Evolutionary conservation across 2,329 filamentous ascomycete species (phyloP).

Genomic region (Scolecobasidium constrictum): DNA sequence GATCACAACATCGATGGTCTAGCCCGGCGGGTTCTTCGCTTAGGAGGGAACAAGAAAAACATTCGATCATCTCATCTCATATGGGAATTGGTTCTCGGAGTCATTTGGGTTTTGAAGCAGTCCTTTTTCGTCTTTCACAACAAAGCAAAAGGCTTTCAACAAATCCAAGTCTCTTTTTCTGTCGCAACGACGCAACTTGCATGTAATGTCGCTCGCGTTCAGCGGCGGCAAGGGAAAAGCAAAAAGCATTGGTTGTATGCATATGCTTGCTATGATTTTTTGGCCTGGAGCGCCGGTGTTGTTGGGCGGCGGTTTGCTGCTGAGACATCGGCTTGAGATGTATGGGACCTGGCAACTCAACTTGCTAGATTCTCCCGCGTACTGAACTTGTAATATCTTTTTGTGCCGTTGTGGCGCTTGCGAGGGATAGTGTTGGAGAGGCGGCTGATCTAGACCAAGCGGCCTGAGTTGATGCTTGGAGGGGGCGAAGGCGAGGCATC

Average conservation of each 20-base stretch:
- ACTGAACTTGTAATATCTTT: no score
- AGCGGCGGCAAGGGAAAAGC: no score
- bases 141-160: conserved; percentile 11
- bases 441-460: no score
- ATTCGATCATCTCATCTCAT: no score
- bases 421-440: no score
- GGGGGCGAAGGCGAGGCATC: no score
- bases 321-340: not conserved
- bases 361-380: no score
- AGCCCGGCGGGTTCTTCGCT: conserved; percentile 6
- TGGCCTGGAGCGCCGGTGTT: not conserved
- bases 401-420: no score
- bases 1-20: conserved; percentile 10
- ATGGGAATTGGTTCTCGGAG: not conserved
- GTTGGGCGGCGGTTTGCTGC: not conserved
- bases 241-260: no score
- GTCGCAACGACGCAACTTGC: no score
- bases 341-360: conserved; percentile 4
- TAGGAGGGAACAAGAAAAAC: not conserved
- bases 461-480: no score
- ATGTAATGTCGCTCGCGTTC: no score
- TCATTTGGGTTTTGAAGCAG: conserved; percentile 1
- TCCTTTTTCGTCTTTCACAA: conserved; percentile 10
- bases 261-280: not conserved
- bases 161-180: conserved; percentile 6